Conservation (phyloP, 1,139 yeast species). For the Kazachstania sp. region DNA sequence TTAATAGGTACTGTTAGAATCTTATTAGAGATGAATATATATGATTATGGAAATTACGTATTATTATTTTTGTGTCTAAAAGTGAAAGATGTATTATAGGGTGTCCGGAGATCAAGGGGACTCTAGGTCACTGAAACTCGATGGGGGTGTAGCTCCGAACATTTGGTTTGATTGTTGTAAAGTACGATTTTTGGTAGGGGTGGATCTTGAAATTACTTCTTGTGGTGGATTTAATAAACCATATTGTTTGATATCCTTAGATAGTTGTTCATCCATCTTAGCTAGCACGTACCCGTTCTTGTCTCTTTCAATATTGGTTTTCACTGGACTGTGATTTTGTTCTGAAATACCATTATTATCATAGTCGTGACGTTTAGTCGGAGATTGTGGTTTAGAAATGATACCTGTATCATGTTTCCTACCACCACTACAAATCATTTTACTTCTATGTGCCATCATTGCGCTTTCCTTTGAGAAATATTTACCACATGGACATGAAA, state of each 20-base stretch:
- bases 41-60: too few species aligned
- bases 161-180: neutral
- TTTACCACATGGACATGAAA: constrained; percentile 83
- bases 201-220: neutral
- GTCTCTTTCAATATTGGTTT: constrained; percentile 20
- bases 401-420: constrained; percentile 34
- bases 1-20: too few species aligned
- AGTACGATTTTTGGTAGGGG: neutral
- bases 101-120: constrained; percentile 3
- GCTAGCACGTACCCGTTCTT: constrained; percentile 17
- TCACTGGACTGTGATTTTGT: constrained; percentile 17
- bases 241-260: neutral
- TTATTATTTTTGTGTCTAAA: too few species aligned
- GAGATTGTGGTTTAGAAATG: constrained; percentile 24
- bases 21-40: too few species aligned
- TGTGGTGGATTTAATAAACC: constrained; percentile 1
- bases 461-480: constrained; percentile 88
- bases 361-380: constrained; percentile 26
- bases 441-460: constrained; percentile 64
- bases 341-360: neutral
- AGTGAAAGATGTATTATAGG: too few species aligned
- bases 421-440: constrained; percentile 75
- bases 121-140: constrained; percentile 9
- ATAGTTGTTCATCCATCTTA: constrained; percentile 19
- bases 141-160: constrained; percentile 7